Evolutionary conservation across 2,329 filamentous ascomycete species (phyloP), one percentile per base, ranked within the genome.

Genomic region (Beauveria pseudobassiana): DNA sequence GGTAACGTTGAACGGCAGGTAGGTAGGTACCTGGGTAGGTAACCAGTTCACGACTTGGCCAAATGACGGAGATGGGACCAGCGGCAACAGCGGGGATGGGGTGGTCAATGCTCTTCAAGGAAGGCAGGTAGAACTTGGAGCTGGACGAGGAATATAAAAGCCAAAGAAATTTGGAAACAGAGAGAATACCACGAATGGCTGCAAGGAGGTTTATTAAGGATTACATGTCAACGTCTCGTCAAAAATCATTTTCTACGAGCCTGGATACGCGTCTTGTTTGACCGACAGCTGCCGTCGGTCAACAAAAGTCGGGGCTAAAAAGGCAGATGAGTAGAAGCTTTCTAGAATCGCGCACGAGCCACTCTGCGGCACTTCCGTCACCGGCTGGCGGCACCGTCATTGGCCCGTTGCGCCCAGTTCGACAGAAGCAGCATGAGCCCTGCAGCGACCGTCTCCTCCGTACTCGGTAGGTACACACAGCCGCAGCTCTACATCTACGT

Each of bases 281-380:
- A 38, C 34, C 30, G 34, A 48, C 45, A 59, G 58, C 46, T 51
- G 16, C n/a, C 24, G 18, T 18, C 26, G 20, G 26, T 26, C 28
- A 9, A 54, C 34, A 62, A 62, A 60, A 60, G 55, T 59, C 46
- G 60, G 61, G 61, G 60, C 48, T 59, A 43, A 50, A 46, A 55
- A 40, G 30, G 49, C 40, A 45, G 58, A 60, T 60, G 40, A 42
- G 60, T 53, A 61, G 67, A 69, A 69, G 65, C 66, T 68, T 69
- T 69, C 66, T 69, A 69, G 68, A 69, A 69, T 63, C 45, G 63
- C 58, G 66, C 67, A 68, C 67, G 60, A 65, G 45, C 63, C 67
- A 65, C 61, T 20, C 12, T 38, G 46, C n/a, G 64, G 51, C 59
- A 61, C 61, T 46, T 59, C 55, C 62, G 60, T 53, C 57, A 40